Evolutionary conservation across 768 basidiomycete genomes (phyloP).

Genomic region (Lentinula aciculospora): DNA sequence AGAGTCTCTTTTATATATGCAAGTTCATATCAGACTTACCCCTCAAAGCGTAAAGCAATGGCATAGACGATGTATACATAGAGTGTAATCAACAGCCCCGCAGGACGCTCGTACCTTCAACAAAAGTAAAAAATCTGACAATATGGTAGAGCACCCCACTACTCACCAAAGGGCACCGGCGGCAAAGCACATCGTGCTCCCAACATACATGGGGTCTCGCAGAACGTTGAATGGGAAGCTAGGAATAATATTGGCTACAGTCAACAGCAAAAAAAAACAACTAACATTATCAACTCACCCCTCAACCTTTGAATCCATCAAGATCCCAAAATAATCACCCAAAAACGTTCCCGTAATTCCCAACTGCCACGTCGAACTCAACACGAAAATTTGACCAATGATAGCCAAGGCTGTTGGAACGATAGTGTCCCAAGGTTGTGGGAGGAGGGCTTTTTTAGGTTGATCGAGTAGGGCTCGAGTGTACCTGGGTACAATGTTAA

Average conservation of each 20-base stretch:
- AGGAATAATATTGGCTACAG: background rate
- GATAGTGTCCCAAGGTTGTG: conserved; percentile 55
- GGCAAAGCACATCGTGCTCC: conserved; percentile 85
- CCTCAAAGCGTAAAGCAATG: conserved; percentile 84
- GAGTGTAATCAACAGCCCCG: conserved; percentile 71
- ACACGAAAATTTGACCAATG: conserved; percentile 78
- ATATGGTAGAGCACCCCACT: background rate
- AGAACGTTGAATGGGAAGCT: conserved; percentile 94
- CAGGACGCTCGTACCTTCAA: conserved; percentile 77
- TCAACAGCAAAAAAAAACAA: background rate
- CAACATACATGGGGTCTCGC: conserved; percentile 95
- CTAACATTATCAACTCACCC: conserved; percentile 41
- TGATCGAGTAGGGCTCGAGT: conserved; percentile 71
- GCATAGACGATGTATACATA: conserved; percentile 83
- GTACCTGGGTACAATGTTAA: conserved; percentile 51
- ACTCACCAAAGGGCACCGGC: conserved; percentile 83
- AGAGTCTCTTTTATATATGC: too few species aligned
- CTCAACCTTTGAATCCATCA: conserved; percentile 87
- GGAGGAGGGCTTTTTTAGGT: conserved; percentile 61
- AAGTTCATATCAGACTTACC: too few species aligned
- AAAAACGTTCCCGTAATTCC: conserved; percentile 94
- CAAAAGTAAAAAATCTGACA: background rate
- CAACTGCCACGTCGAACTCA: conserved; percentile 84
- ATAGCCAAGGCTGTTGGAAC: conserved; percentile 58
- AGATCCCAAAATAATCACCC: conserved; percentile 79